A percentile compares a stretch with the other conserved stretches of the same genome.
These are phyloP conservation scores for Epichloe typhina DNA, from an alignment of 2,329 filamentous ascomycete species.

Conservation along the genomic window DNA sequence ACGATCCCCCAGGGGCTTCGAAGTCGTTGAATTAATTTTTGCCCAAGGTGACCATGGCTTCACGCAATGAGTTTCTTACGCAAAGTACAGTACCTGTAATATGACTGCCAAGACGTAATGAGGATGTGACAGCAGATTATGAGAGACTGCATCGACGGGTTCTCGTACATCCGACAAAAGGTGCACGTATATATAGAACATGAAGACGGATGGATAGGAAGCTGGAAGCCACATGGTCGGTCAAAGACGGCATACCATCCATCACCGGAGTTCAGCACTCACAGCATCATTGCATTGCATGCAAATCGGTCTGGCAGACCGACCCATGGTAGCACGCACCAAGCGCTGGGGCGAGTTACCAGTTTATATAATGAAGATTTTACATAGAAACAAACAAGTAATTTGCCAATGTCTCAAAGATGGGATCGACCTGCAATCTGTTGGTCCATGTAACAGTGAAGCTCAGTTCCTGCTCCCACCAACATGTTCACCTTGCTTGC, in stretches of 20 bases:
- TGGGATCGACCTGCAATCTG: no score
- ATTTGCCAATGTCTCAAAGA: neutral
- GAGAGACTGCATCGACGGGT: neutral
- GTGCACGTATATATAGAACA: neutral
- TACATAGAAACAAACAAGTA: neutral
- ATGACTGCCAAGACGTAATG: neutral
- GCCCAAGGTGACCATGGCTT: no score
- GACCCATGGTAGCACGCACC: constrained; percentile 6
- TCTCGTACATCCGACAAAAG: neutral
- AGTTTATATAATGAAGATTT: neutral
- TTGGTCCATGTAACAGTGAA: no score
- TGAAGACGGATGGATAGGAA: neutral
- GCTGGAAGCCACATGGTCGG: neutral
- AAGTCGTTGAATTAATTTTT: neutral
- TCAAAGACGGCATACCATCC: neutral
- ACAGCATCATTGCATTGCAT: neutral
- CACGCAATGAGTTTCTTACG: no score
- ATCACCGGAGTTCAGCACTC: neutral
- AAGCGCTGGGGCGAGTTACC: constrained; percentile 10
- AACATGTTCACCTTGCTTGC: no score
- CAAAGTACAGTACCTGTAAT: neutral
- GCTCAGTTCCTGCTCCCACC: no score
- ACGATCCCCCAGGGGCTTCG: constrained; percentile 12
- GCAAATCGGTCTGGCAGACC: neutral
- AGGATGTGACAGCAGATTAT: neutral